Evolutionary conservation across 495 filamentous ascomycete genomes (phyloP).

Genomic region (Penicillium goetzii): DNA sequence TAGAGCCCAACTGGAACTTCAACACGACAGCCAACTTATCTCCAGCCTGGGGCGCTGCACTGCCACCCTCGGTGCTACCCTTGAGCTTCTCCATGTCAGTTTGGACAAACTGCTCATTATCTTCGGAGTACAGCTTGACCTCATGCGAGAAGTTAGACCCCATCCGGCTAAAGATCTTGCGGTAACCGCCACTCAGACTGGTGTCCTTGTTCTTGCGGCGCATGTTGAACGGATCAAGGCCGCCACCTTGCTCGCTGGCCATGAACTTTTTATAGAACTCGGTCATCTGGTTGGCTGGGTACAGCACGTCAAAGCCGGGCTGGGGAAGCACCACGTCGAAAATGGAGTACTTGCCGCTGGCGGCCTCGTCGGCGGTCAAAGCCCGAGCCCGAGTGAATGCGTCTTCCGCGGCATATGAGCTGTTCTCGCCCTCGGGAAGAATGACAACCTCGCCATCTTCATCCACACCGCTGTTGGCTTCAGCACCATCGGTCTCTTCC

Average conservation of each 20-base stretch:
- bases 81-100: constrained; percentile 74
- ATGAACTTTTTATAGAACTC: constrained; percentile 84
- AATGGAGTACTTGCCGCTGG: constrained; percentile 75
- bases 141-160: constrained; percentile 62
- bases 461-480: constrained; percentile 51
- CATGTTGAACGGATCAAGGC: constrained; percentile 85
- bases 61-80: constrained; percentile 6
- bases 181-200: constrained; percentile 86
- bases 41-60: constrained; percentile 15
- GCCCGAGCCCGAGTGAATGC: constrained; percentile 74
- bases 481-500: constrained; percentile 16
- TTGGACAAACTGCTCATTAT: constrained; percentile 80
- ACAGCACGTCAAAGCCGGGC: constrained; percentile 86
- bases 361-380: constrained; percentile 76
- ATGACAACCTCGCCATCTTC: constrained; percentile 72
- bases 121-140: constrained; percentile 66
- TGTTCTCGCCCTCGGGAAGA: constrained; percentile 58
- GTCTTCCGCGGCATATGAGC: constrained; percentile 57
- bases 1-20: constrained; percentile 80
- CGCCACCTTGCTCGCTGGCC: constrained; percentile 72
- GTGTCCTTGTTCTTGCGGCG: constrained; percentile 80
- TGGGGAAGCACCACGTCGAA: constrained; percentile 94
- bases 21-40: constrained; percentile 79
- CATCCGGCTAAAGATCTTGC: constrained; percentile 76
- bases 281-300: constrained; percentile 81